phyloP scores from a whole-genome alignment of 768 basidiomycete species.

The Coprinopsis marcescibilis region DNA sequence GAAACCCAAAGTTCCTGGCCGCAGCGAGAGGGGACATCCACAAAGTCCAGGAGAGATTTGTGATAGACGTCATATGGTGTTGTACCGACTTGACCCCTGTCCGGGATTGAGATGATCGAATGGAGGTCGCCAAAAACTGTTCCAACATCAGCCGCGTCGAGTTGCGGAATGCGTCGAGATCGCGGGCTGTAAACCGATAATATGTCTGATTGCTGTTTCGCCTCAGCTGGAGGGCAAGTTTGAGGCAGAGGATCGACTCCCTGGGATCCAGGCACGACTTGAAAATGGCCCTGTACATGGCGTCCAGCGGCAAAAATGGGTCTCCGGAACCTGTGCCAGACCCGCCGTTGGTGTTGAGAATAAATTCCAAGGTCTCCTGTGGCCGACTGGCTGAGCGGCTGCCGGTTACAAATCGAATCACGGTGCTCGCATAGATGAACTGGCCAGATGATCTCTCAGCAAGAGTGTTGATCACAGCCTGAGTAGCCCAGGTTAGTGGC shows the following conservation, averaged over 20 bases:
- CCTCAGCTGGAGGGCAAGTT: no score
- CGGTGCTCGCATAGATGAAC: slow-evolving; percentile 7
- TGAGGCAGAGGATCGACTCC: no score
- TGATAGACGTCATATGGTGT: not conserved
- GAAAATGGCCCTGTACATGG: no score
- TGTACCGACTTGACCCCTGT: not conserved
- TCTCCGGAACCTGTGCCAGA: no score
- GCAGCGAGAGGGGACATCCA: no score
- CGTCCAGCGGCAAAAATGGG: no score
- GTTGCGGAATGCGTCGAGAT: no score
- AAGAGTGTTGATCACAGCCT: slow-evolving; percentile 4
- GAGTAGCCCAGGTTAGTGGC: not conserved
- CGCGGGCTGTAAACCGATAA: no score
- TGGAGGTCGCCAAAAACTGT: not conserved
- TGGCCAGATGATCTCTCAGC: slow-evolving; percentile 1
- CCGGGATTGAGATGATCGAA: slow-evolving; percentile 1
- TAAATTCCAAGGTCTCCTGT: not conserved
- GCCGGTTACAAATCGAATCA: slow-evolving; percentile 5
- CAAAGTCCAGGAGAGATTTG: not conserved
- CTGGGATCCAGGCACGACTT: no score
- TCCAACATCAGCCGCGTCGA: no score
- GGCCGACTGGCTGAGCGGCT: not conserved
- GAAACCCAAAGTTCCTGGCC: no score
- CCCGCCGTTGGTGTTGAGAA: not conserved
- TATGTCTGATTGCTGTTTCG: no score